phyloP scores from a whole-genome alignment of 768 basidiomycete genomes.

The Hypholoma sublateritium region DNA sequence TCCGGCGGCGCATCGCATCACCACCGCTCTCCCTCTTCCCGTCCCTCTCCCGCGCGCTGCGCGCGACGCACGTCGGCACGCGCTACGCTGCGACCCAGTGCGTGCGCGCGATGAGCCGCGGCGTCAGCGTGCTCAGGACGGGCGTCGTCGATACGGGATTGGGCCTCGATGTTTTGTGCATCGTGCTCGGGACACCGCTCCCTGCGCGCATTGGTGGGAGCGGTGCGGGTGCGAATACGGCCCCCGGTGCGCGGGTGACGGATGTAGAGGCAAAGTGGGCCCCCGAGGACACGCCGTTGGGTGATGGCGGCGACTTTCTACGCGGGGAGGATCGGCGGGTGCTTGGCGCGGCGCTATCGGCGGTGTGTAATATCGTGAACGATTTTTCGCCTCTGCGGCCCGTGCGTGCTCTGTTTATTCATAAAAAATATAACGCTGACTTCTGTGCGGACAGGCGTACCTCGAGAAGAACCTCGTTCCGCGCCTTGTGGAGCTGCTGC shows the following conservation, averaged over 20 bases:
- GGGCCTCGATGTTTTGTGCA: conserved; percentile 65
- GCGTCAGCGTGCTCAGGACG: conserved; percentile 78
- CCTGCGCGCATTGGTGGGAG: conserved; percentile 17
- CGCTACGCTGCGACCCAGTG: conserved; percentile 88
- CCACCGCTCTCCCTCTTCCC: conserved; percentile 43
- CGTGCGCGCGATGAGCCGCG: conserved; percentile 75
- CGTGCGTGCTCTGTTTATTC: conserved; percentile 41
- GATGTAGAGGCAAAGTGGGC: conserved; percentile 27
- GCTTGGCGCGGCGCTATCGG: conserved; percentile 65
- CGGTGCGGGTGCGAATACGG: conserved; percentile 25
- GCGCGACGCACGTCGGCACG: conserved; percentile 65
- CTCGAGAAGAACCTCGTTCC: conserved; percentile 68
- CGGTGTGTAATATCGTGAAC: conserved; percentile 83
- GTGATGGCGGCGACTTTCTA: not conserved
- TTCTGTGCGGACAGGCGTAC: conserved; percentile 44
- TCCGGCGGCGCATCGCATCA: conserved; percentile 68
- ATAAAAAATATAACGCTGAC: too few relatives aligned
- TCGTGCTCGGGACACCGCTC: conserved; percentile 33
- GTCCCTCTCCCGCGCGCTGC: conserved; percentile 20
- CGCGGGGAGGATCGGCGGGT: conserved; percentile 67
- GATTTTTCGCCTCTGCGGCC: conserved; percentile 80
- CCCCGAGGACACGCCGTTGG: too few relatives aligned
- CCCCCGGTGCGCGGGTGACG: conserved; percentile 8
- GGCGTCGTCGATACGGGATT: conserved; percentile 82
- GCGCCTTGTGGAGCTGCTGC: conserved; percentile 59